phyloP scores from a whole-genome alignment of 1,284 basidiomycete genomes.

The Moesziomyces aphidis region DNA sequence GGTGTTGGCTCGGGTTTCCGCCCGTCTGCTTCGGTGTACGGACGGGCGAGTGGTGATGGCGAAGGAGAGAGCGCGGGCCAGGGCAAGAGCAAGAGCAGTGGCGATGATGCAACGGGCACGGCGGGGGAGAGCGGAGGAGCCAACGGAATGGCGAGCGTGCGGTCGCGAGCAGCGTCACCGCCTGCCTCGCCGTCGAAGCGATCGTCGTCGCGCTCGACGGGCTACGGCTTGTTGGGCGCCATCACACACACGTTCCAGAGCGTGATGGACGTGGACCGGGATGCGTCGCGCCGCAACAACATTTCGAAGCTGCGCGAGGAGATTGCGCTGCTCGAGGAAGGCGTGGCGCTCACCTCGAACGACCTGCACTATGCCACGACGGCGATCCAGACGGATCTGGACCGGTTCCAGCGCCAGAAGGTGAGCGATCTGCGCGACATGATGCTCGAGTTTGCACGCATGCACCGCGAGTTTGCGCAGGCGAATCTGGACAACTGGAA shows the following conservation, averaged over 20 bases:
- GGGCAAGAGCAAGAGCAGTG: not conserved
- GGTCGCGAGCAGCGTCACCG: slow-evolving; percentile 31
- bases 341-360: slow-evolving; percentile 51
- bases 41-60: slow-evolving; percentile 28
- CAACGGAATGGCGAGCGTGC: slow-evolving; percentile 1
- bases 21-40: slow-evolving; percentile 25
- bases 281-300: slow-evolving; percentile 88
- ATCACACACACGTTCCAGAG: slow-evolving; percentile 93
- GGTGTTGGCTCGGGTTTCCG: slow-evolving; percentile 42
- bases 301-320: slow-evolving; percentile 94
- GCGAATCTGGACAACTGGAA: slow-evolving; percentile 93
- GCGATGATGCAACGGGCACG: slow-evolving; percentile 1
- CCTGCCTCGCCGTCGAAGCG: slow-evolving; percentile 37
- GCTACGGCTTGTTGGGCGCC: slow-evolving; percentile 83
- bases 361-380: slow-evolving; percentile 93
- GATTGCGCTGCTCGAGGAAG: slow-evolving; percentile 73
- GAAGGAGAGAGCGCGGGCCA: not conserved
- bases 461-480: slow-evolving; percentile 86
- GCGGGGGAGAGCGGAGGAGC: not conserved
- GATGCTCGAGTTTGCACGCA: slow-evolving; percentile 86
- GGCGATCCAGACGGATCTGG: slow-evolving; percentile 96
- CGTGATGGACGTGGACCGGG: slow-evolving; percentile 98
- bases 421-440: slow-evolving; percentile 94
- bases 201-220: slow-evolving; percentile 34
- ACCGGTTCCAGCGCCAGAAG: slow-evolving; percentile 98